Percentiles rank a stretch among this genome's conserved stretches.
These are phyloP conservation scores for Austropuccinia psidii DNA, from an alignment of 1,284 basidiomycete genomes.

Conservation along the genomic window DNA sequence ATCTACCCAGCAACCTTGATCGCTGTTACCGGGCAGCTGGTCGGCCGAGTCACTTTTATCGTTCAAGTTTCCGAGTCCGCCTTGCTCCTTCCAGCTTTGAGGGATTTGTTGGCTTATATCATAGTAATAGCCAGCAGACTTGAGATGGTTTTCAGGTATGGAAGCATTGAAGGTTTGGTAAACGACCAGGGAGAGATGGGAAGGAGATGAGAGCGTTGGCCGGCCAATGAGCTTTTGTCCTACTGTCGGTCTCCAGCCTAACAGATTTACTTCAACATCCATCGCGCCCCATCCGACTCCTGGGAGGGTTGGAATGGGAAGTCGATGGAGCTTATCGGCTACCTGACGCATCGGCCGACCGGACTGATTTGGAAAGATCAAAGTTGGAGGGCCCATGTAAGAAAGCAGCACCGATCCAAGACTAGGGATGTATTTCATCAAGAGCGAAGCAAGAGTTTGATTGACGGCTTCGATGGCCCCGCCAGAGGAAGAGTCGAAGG, in stretches of 20 bases:
- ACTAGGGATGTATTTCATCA: slow-evolving; percentile 32
- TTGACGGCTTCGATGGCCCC: slow-evolving; percentile 19
- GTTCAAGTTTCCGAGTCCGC: not conserved
- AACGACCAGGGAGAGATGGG: slow-evolving; percentile 84
- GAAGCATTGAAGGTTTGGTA: slow-evolving; percentile 95
- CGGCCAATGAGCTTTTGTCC: slow-evolving; percentile 59
- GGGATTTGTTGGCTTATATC: slow-evolving; percentile 61
- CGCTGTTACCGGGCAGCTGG: not conserved
- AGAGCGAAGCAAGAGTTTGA: slow-evolving; percentile 12
- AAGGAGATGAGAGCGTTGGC: slow-evolving; percentile 82
- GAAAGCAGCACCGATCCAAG: slow-evolving; percentile 14
- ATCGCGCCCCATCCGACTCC: slow-evolving; percentile 7
- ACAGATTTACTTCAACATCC: slow-evolving; percentile 11
- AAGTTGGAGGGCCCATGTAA: slow-evolving; percentile 16
- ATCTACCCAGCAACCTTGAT: slow-evolving; percentile 31
- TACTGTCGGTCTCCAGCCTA: slow-evolving; percentile 34
- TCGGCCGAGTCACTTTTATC: not conserved
- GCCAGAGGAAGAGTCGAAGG: not conserved
- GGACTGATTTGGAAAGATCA: not conserved
- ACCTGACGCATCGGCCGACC: not conserved
- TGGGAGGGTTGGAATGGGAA: slow-evolving; percentile 1
- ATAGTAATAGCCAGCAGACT: slow-evolving; percentile 70
- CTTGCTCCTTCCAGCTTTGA: slow-evolving; percentile 40
- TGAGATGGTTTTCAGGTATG: slow-evolving; percentile 87
- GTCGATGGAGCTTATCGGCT: not conserved